Conservation (phyloP, 2,329 filamentous ascomycete species). For the Cladosporium sp. region DNA sequence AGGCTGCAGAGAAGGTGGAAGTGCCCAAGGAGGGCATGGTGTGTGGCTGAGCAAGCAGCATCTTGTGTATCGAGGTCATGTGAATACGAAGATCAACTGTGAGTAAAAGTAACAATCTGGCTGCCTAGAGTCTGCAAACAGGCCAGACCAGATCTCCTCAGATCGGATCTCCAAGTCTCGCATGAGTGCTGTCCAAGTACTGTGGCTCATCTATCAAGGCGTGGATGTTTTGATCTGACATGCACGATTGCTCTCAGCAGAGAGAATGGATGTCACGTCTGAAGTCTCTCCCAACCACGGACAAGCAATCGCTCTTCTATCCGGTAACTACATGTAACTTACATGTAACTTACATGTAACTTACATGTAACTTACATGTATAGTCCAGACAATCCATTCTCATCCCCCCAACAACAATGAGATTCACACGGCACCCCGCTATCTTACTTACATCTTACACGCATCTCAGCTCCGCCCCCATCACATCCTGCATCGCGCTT, state of each 20-base stretch:
- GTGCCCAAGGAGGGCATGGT: slow-evolving; percentile 48
- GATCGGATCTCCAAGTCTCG: background rate
- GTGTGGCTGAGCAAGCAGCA: slow-evolving; percentile 37
- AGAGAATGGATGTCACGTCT: background rate
- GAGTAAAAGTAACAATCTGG: background rate
- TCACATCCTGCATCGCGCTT: background rate
- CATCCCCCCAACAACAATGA: background rate
- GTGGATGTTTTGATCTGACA: background rate
- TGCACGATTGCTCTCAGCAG: background rate
- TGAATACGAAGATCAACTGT: background rate
- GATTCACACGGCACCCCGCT: background rate
- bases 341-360: too few relatives aligned
- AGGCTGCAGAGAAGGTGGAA: slow-evolving; percentile 31
- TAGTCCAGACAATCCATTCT: background rate
- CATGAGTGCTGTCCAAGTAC: background rate
- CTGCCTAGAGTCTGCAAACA: background rate
- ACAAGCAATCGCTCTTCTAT: background rate
- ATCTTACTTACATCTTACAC: background rate
- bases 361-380: too few relatives aligned
- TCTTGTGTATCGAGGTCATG: background rate
- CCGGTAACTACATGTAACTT: background rate
- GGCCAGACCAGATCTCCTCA: background rate
- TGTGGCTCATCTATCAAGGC: background rate
- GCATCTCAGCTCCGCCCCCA: background rate
- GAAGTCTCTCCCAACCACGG: background rate